Evolutionary conservation across 1,284 basidiomycete species (phyloP).

Genomic region (Inonotus obliquus): DNA sequence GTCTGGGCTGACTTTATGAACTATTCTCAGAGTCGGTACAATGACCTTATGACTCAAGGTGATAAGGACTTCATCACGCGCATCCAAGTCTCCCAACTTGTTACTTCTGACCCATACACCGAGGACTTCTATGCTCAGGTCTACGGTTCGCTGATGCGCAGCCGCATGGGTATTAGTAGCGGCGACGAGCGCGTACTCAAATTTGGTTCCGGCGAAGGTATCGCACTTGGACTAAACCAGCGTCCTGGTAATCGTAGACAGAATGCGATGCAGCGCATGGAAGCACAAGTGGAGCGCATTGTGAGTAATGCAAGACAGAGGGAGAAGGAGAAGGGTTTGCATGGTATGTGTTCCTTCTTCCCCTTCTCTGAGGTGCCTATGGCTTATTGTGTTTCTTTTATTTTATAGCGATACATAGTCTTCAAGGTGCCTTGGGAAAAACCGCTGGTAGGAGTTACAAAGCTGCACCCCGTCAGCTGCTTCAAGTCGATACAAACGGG

Average conservation of each 20-base stretch:
- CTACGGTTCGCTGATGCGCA: slow-evolving; percentile 78
- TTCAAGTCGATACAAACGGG: slow-evolving; percentile 73
- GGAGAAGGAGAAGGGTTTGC: slow-evolving; percentile 74
- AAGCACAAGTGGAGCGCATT: slow-evolving; percentile 94
- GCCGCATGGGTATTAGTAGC: slow-evolving; percentile 65
- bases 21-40: slow-evolving; percentile 78
- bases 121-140: slow-evolving; percentile 99
- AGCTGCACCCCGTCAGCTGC: slow-evolving; percentile 91
- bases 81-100: slow-evolving; percentile 97
- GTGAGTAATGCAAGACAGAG: slow-evolving; percentile 88
- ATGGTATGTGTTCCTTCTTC: slow-evolving; percentile 42
- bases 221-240: slow-evolving; percentile 72
- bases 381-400: slow-evolving; percentile 3
- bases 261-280: slow-evolving; percentile 96
- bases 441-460: slow-evolving; percentile 91
- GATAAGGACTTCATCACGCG: slow-evolving; percentile 99
- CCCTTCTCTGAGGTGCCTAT: neutral
- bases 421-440: slow-evolving; percentile 95
- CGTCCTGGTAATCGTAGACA: slow-evolving; percentile 70
- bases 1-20: slow-evolving; percentile 12
- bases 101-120: slow-evolving; percentile 93
- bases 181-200: slow-evolving; percentile 77
- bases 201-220: slow-evolving; percentile 75
- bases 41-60: slow-evolving; percentile 97
- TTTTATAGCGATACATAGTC: slow-evolving; percentile 59